phyloP scores from a whole-genome alignment of 2,329 filamentous ascomycete species.

The Penicillium glabrum region DNA sequence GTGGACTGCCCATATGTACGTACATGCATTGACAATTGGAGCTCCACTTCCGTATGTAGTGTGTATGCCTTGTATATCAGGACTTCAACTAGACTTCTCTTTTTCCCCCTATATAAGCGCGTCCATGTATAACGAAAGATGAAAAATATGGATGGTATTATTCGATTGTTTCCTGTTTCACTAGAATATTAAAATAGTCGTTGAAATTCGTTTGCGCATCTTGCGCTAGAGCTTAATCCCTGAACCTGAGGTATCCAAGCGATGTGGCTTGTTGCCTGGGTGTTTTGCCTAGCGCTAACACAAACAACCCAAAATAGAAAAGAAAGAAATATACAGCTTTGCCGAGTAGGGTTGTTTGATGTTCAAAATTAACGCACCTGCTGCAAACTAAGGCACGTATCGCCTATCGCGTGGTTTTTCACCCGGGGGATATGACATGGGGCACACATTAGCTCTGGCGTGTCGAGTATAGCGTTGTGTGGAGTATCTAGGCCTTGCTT shows the following conservation, averaged over 20 bases:
- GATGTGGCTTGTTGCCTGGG: background rate
- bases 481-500: background rate
- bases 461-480: background rate
- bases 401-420: background rate
- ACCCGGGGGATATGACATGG: background rate
- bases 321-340: background rate
- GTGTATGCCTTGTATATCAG: background rate
- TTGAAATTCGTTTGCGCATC: background rate
- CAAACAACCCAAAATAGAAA: background rate
- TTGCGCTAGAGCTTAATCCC: background rate
- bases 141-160: no score
- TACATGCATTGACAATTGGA: background rate
- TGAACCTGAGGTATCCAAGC: background rate
- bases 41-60: background rate
- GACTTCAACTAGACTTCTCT: no score
- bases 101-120: no score
- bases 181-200: background rate
- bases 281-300: background rate
- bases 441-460: background rate
- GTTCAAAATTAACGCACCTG: background rate
- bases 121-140: no score
- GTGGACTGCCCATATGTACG: background rate
- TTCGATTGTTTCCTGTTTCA: background rate
- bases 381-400: background rate
- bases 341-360: background rate